A percentile compares a stretch with the other conserved stretches of the same genome.
These are phyloP conservation scores for Cystobasidium pallidum DNA, from an alignment of 1,284 basidiomycete species.

Conservation along the genomic window DNA sequence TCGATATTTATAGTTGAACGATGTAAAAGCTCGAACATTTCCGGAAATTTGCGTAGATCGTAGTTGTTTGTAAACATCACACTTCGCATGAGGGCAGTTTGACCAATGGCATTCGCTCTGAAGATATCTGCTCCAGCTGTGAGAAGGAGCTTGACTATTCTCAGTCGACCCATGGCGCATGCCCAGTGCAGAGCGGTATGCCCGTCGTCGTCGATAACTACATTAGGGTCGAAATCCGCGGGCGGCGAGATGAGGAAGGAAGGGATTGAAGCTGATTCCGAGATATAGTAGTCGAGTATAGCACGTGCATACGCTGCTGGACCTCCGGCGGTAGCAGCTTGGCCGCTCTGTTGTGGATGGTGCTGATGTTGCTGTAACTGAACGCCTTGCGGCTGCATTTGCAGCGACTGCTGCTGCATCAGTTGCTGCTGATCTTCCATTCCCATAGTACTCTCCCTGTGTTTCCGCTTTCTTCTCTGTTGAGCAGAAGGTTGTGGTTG, in stretches of 20 bases:
- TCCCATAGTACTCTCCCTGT: conserved; percentile 48
- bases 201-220: conserved; percentile 97
- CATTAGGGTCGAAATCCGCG: conserved; percentile 90
- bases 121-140: conserved; percentile 96
- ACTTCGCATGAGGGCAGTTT: conserved; percentile 96
- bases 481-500: conserved; percentile 22
- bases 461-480: conserved; percentile 48
- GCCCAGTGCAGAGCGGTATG: conserved; percentile 99
- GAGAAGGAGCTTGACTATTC: conserved; percentile 92
- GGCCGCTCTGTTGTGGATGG: conserved; percentile 46
- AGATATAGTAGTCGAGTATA: conserved; percentile 98
- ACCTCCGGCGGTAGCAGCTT: conserved; percentile 49
- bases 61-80: conserved; percentile 99
- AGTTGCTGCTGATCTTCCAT: conserved; percentile 53
- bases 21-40: conserved; percentile 94
- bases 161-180: conserved; percentile 96
- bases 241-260: conserved; percentile 86
- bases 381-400: conserved; percentile 50
- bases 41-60: conserved; percentile 97
- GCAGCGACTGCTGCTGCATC: conserved; percentile 47
- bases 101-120: conserved; percentile 93
- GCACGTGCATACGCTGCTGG: conserved; percentile 79
- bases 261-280: conserved; percentile 92
- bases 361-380: conserved; percentile 39
- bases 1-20: conserved; percentile 98